phyloP scores from a whole-genome alignment of 192 early-diverging fungal species.

The Lunasporangiospora selenospora region DNA sequence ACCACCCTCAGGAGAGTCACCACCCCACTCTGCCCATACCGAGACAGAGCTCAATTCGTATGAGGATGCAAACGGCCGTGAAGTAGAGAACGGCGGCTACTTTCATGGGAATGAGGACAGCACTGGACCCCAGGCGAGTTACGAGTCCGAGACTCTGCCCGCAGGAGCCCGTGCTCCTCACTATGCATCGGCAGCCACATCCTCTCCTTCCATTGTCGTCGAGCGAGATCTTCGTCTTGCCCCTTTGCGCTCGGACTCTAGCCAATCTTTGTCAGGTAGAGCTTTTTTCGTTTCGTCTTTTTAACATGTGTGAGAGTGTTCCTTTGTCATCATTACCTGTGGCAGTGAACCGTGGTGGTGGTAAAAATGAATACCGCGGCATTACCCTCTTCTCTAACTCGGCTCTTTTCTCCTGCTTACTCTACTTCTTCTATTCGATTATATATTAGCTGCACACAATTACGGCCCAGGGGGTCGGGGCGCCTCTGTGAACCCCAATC shows the following conservation, averaged over 20 bases:
- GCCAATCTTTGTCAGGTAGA: not conserved
- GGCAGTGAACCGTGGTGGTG: not conserved
- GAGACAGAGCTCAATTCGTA: too few relatives aligned
- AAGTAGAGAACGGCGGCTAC: too few relatives aligned
- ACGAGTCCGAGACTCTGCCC: slow-evolving; percentile 15
- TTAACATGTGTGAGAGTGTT: too few relatives aligned
- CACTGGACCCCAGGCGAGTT: not conserved
- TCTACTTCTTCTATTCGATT: too few relatives aligned
- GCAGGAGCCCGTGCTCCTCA: slow-evolving; percentile 9
- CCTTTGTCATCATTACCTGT: too few relatives aligned
- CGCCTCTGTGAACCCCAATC: not conserved
- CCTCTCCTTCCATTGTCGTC: slow-evolving; percentile 1
- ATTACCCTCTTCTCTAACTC: not conserved
- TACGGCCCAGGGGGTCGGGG: too few relatives aligned
- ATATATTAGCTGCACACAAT: too few relatives aligned
- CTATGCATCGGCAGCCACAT: not conserved
- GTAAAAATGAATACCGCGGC: not conserved
- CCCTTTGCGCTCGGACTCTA: slow-evolving; percentile 6
- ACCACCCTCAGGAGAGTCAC: not conserved
- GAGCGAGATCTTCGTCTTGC: slow-evolving; percentile 5
- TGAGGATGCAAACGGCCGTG: too few relatives aligned
- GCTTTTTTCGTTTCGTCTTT: too few relatives aligned
- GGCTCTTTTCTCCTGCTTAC: not conserved
- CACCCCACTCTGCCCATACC: too few relatives aligned
- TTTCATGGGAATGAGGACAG: slow-evolving; percentile 17